A percentile compares a stretch with the other conserved stretches of the same genome.
Conservation (phyloP, 495 filamentous ascomycete species). For the Aspergillus egyptiacus region DNA sequence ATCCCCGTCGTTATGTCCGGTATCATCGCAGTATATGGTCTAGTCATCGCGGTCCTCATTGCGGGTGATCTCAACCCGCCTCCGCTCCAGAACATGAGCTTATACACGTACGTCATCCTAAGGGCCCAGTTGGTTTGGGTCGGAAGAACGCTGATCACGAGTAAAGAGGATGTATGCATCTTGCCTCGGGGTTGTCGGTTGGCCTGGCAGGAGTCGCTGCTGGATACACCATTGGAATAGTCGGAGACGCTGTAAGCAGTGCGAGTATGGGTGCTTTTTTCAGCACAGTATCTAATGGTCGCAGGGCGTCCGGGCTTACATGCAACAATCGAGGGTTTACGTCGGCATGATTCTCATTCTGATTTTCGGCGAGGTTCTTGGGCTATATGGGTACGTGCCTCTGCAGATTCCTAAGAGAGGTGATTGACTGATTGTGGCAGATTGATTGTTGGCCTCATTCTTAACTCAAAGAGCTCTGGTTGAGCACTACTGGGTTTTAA, state of each 20-base stretch:
- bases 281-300: constrained; percentile 22
- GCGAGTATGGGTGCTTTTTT: background rate
- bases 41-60: constrained; percentile 94
- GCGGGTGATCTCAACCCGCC: constrained; percentile 73
- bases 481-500: constrained; percentile 4
- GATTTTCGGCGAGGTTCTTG: constrained; percentile 97
- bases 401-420: background rate
- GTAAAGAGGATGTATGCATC: constrained; percentile 79
- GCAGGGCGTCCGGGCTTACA: constrained; percentile 83
- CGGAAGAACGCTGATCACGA: constrained; percentile 13
- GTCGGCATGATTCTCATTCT: constrained; percentile 98
- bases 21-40: constrained; percentile 96
- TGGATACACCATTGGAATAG: constrained; percentile 92
- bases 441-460: constrained; percentile 53
- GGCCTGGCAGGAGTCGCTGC: constrained; percentile 91
- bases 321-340: constrained; percentile 91
- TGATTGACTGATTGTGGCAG: constrained; percentile 32
- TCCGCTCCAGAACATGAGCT: constrained; percentile 56
- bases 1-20: constrained; percentile 99
- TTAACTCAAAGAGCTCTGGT: constrained; percentile 33
- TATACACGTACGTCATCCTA: constrained; percentile 63
- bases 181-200: constrained; percentile 85
- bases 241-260: constrained; percentile 71
- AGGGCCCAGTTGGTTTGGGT: background rate
- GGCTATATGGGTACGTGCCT: constrained; percentile 81